Evolutionary conservation across 768 basidiomycete genomes (phyloP).

Genomic region (Candolleomyces aberdarensis): DNA sequence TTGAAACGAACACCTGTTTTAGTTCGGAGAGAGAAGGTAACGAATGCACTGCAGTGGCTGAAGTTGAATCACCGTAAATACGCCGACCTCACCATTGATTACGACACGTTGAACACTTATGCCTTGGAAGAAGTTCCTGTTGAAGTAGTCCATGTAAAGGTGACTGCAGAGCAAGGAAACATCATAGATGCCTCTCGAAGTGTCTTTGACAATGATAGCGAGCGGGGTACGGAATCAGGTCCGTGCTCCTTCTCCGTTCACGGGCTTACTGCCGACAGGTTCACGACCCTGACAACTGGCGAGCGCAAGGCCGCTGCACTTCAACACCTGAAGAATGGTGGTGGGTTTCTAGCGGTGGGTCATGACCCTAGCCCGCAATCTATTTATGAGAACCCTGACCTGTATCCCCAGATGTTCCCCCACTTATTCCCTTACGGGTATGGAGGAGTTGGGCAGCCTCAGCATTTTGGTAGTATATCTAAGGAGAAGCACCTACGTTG

Average conservation of each 20-base stretch:
- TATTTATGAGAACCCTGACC: neutral
- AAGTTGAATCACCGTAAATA: conserved; percentile 35
- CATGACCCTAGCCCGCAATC: neutral
- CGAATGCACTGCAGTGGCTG: conserved; percentile 30
- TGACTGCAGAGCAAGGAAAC: conserved; percentile 17
- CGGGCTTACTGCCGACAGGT: neutral
- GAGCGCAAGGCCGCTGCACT: neutral
- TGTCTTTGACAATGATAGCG: conserved; percentile 22
- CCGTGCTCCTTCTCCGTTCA: neutral
- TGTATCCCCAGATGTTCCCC: conserved; percentile 9
- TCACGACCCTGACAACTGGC: neutral
- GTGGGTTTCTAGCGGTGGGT: neutral
- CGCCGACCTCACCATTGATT: conserved; percentile 25
- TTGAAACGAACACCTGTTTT: conserved; percentile 3
- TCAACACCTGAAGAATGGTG: neutral
- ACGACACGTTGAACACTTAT: conserved; percentile 22
- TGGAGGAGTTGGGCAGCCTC: conserved; percentile 4
- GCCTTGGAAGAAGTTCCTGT: conserved; percentile 21
- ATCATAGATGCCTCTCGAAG: conserved; percentile 10
- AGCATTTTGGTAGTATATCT: conserved; percentile 7
- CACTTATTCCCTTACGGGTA: conserved; percentile 4
- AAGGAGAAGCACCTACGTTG: conserved; percentile 18
- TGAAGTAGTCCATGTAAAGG: conserved; percentile 17
- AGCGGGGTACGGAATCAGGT: neutral
- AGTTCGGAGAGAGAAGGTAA: conserved; percentile 22